Base-by-base conservation (phyloP, 768 basidiomycete species). In the Mycena epipterygia region DNA sequence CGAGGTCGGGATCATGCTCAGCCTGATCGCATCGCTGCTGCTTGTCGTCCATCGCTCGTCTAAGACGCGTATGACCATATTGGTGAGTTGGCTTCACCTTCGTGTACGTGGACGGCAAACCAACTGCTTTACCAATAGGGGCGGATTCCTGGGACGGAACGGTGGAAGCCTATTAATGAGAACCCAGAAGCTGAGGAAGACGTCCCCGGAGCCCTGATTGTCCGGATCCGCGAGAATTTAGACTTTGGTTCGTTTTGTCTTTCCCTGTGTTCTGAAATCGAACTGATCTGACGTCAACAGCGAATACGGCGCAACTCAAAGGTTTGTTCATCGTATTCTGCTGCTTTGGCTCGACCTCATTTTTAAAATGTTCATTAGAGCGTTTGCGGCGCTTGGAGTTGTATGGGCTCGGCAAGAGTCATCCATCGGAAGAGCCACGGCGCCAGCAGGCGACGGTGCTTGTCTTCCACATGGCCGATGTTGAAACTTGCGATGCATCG, bases 221-320 rank as follows among this genome's bases (percentile, higher is more conserved):
- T 98, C 8, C 87, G 96, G 27, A 93, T 99, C 62, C 84, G 95
- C 33, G 97, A 99, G 81, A 93, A 90, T 76, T 85, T 99, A 30
- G 94, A 95, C 77, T 99, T 99, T 74, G 95, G 94, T 94, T 70
- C 7, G 89, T 80, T 37, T 49, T 60, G 55, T 19, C 62, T 13
- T 63, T 69, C 39, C 69, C 30, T 42, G 27, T 33, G n/a, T n/a
- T 3, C 32, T 23, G 16, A 56, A 3, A n/a, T 19, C 19, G 41
- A 37, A 41, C 59, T 68, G n/a, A 58, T 56, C 55, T 64, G 23
- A 53, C 42, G 27, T 27, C 23, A 61, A 48, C 58, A 94, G 96
- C 97, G 16, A 99, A 99, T 78, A 97, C 97, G 25, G 94, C 96
- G 39, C 96, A 97, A 76, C 83, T 99, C 25, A 98, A 98, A 84